phyloP scores from a whole-genome alignment of 2,329 filamentous ascomycete genomes.

The Geosmithia putterillii region DNA sequence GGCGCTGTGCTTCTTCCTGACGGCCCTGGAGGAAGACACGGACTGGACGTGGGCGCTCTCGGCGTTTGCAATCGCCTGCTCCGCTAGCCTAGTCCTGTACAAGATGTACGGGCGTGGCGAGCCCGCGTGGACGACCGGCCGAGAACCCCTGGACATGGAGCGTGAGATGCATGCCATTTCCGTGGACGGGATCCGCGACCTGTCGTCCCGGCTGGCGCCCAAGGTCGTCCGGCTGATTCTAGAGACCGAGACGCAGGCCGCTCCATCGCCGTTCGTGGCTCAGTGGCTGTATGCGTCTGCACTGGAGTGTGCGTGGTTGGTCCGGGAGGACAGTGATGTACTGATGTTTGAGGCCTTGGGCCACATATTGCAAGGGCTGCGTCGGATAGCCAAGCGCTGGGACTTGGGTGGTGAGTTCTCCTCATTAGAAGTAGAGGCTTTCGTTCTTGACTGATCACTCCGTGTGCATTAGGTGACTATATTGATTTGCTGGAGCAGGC shows the following conservation, averaged over 20 bases:
- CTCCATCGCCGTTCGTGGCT: conserved; percentile 3
- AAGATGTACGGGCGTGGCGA: conserved; percentile 9
- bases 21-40: not conserved
- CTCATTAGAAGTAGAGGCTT: not conserved
- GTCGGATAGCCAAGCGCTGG: not conserved
- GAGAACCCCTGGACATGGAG: conserved; percentile 5
- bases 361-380: conserved; percentile 3
- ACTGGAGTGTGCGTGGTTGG: conserved; percentile 9
- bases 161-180: conserved; percentile 7
- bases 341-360: conserved; percentile 4
- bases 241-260: not conserved
- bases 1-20: conserved; percentile 4
- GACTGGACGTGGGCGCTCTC: not conserved
- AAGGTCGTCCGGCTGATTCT: not conserved
- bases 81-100: conserved; percentile 7
- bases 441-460: not conserved
- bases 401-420: not conserved
- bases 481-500: not conserved
- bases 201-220: conserved; percentile 1
- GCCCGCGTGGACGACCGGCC: not conserved
- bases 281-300: conserved; percentile 7
- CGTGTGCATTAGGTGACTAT: not conserved
- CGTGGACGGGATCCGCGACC: conserved; percentile 2
- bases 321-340: conserved; percentile 7
- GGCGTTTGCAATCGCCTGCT: conserved; percentile 4